These are phyloP conservation scores for Thymus quinquecostatus DNA, from an alignment of 257 asterid genomes.

Conservation along the genomic window DNA sequence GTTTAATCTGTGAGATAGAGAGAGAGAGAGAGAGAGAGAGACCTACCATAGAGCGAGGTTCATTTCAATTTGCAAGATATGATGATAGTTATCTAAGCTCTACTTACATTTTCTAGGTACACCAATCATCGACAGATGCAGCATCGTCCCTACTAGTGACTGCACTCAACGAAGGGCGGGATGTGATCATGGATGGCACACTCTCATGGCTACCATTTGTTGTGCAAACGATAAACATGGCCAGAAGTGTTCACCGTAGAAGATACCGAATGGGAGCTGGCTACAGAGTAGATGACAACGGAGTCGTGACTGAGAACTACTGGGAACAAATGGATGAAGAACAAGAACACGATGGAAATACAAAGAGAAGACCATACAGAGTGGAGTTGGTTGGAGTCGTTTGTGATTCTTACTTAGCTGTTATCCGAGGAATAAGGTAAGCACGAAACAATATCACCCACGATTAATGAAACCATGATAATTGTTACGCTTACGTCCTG, in stretches of 20 bases:
- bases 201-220: slow-evolving; percentile 93
- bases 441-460: not conserved
- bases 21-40: too few species aligned
- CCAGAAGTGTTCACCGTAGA: slow-evolving; percentile 79
- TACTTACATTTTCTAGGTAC: slow-evolving; percentile 56
- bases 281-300: slow-evolving; percentile 61
- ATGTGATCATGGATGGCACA: slow-evolving; percentile 95
- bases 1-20: not conserved
- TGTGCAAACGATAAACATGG: slow-evolving; percentile 91
- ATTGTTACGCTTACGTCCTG: not conserved
- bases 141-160: slow-evolving; percentile 95
- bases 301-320: slow-evolving; percentile 73
- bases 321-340: slow-evolving; percentile 91
- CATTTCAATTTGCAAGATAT: not conserved
- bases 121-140: slow-evolving; percentile 95
- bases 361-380: slow-evolving; percentile 83
- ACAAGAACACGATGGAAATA: slow-evolving; percentile 55
- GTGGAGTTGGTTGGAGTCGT: slow-evolving; percentile 89
- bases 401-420: slow-evolving; percentile 90
- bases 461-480: not conserved
- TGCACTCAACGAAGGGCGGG: slow-evolving; percentile 90
- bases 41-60: too few species aligned
- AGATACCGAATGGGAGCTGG: slow-evolving; percentile 92
- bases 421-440: slow-evolving; percentile 86
- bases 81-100: not conserved